phyloP scores from a whole-genome alignment of 768 basidiomycete species.

The Leccinum fibrillosum region DNA sequence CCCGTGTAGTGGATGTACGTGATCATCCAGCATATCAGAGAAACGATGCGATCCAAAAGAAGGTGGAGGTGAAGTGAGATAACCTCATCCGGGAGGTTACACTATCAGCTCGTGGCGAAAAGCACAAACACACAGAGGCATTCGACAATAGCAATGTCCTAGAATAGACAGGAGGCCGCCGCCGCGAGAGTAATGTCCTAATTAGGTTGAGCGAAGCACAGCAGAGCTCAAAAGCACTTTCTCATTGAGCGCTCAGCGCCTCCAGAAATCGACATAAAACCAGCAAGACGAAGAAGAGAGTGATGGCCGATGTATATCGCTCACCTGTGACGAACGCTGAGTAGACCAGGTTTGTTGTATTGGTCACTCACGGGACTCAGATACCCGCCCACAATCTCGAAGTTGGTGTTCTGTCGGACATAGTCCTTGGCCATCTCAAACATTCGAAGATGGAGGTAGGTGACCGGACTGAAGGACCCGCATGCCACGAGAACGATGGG shows the following conservation, averaged over 20 bases:
- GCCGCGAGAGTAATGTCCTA: conserved; percentile 7
- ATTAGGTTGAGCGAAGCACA: conserved; percentile 5
- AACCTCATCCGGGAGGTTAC: conserved; percentile 1
- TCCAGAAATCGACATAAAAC: background rate
- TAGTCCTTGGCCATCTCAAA: conserved; percentile 99
- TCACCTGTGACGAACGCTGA: conserved; percentile 86
- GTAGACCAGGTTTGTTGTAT: conserved; percentile 96
- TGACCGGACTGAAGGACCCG: conserved; percentile 96
- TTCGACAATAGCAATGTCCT: background rate
- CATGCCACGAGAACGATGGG: conserved; percentile 96
- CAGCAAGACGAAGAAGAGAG: background rate
- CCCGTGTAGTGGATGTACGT: conserved; percentile 7
- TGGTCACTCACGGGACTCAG: conserved; percentile 93
- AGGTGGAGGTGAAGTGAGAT: conserved; percentile 8
- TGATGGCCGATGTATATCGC: conserved; percentile 27
- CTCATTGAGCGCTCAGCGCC: conserved; percentile 1
- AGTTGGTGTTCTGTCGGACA: conserved; percentile 85
- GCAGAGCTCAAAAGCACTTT: conserved; percentile 1
- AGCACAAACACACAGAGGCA: conserved; percentile 1
- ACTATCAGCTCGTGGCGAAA: conserved; percentile 7
- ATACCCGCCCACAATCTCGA: conserved; percentile 94
- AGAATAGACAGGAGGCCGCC: conserved; percentile 18
- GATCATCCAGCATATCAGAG: conserved; percentile 10
- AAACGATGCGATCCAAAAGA: conserved; percentile 8
- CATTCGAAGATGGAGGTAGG: conserved; percentile 98